Evolutionary conservation across 805 yeast species (phyloP).

Genomic region (Wickerhamomyces xylosicus): DNA sequence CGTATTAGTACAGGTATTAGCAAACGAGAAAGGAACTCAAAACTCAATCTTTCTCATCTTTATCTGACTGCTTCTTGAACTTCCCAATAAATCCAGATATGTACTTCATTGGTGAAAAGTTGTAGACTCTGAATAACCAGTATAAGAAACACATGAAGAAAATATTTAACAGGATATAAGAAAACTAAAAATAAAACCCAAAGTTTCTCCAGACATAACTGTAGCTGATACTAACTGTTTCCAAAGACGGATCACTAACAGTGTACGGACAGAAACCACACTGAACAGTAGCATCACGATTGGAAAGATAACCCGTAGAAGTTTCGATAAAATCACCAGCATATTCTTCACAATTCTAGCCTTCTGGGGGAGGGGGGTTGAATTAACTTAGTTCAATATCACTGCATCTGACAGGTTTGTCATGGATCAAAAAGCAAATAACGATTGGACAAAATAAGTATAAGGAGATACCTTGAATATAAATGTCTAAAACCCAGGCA

Average conservation of each 20-base stretch:
- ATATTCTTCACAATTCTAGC: slow-evolving; percentile 55
- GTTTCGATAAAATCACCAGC: slow-evolving; percentile 30
- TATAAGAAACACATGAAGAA: slow-evolving; percentile 19
- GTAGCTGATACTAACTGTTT: slow-evolving; percentile 32
- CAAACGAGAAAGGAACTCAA: too few relatives aligned
- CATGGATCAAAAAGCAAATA: slow-evolving; percentile 41
- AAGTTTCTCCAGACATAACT: slow-evolving; percentile 53
- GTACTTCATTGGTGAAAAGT: slow-evolving; percentile 1
- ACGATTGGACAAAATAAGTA: slow-evolving; percentile 57
- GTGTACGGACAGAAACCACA: slow-evolving; percentile 38
- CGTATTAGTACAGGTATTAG: too few relatives aligned
- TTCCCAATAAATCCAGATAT: background rate
- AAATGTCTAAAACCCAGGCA: slow-evolving; percentile 82
- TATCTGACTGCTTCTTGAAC: too few relatives aligned
- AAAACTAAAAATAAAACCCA: slow-evolving; percentile 37
- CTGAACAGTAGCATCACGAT: slow-evolving; percentile 36
- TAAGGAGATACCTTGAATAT: slow-evolving; percentile 70
- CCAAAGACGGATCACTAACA: slow-evolving; percentile 37
- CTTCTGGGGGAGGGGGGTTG: slow-evolving; percentile 52
- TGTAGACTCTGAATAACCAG: slow-evolving; percentile 7
- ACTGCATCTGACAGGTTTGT: slow-evolving; percentile 39
- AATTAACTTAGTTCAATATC: slow-evolving; percentile 37
- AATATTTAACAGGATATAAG: slow-evolving; percentile 30
- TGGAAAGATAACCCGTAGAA: slow-evolving; percentile 42
- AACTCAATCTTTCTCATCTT: too few relatives aligned